phyloP scores from a whole-genome alignment of 2,329 filamentous ascomycete genomes.

The Acephala macrosclerotiorum region DNA sequence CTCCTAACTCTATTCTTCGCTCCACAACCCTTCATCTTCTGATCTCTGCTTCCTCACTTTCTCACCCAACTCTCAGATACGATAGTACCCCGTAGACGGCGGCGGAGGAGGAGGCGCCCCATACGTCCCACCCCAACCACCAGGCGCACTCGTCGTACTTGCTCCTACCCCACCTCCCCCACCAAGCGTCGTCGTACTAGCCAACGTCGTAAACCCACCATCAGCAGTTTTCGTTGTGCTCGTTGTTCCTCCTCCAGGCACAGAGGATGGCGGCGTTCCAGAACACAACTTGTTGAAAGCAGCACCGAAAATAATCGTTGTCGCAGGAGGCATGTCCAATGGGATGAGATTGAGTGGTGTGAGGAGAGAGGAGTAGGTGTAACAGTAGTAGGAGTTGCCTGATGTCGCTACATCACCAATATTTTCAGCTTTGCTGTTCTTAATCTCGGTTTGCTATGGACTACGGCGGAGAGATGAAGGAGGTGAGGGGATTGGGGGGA shows the following conservation, averaged over 20 bases:
- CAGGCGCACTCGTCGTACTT: background rate
- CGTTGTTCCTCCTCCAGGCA: background rate
- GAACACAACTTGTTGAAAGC: background rate
- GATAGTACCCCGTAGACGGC: background rate
- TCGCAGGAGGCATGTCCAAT: background rate
- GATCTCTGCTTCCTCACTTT: background rate
- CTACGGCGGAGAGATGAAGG: no score
- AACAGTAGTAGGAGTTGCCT: background rate
- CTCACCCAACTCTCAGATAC: background rate
- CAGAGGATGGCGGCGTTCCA: background rate
- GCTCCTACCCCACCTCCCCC: background rate
- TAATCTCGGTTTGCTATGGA: no score
- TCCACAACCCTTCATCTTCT: no score
- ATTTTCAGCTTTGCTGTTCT: no score
- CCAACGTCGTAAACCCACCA: conserved; percentile 2
- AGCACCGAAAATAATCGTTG: background rate
- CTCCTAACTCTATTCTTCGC: no score
- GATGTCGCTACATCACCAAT: no score
- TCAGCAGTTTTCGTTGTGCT: background rate
- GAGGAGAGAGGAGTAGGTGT: background rate
- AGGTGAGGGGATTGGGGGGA: no score
- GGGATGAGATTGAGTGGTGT: background rate
- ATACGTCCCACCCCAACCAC: background rate
- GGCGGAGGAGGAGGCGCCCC: background rate
- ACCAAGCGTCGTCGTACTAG: background rate